Percentiles rank a stretch among this genome's conserved stretches.
These are phyloP conservation scores for Gastrolobium villosum DNA, from an alignment of 306 rosid genomes.

Conservation along the genomic window DNA sequence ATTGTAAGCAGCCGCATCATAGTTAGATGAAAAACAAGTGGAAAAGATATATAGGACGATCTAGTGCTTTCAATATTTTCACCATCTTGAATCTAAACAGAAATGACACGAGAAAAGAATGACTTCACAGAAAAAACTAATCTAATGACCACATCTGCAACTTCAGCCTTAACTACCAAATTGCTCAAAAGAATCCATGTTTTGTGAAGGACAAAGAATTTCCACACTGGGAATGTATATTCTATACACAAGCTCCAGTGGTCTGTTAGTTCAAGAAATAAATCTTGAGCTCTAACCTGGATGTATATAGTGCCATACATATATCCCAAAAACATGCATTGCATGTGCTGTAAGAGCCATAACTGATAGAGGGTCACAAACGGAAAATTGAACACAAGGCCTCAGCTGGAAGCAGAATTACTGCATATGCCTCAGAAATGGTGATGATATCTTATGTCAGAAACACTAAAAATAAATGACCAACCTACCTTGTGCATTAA, in stretches of 20 bases:
- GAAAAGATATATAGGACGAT: background rate
- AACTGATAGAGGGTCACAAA: conserved; percentile 12
- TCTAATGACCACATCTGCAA: background rate
- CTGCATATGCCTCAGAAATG: conserved; percentile 12
- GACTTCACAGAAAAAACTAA: background rate
- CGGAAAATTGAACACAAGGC: conserved; percentile 14
- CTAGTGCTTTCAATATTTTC: background rate
- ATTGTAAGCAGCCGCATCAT: background rate
- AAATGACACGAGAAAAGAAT: background rate
- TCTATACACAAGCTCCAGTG: background rate
- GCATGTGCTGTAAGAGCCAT: conserved; percentile 1
- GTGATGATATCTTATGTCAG: conserved; percentile 4
- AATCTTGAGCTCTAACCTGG: background rate
- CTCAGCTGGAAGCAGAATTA: conserved; percentile 11
- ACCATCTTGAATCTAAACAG: background rate
- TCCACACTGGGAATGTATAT: background rate
- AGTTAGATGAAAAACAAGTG: background rate
- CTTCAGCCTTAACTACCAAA: background rate
- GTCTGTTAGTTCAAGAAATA: background rate
- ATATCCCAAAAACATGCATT: background rate
- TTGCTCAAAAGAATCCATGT: background rate
- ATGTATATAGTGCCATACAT: conserved; percentile 5
- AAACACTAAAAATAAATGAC: background rate
- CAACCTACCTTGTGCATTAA: background rate
- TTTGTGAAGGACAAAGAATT: conserved; percentile 1